These are phyloP conservation scores for Phytopythium oedochilum DNA, from an alignment of 352 stramenopile species.

Conservation along the genomic window DNA sequence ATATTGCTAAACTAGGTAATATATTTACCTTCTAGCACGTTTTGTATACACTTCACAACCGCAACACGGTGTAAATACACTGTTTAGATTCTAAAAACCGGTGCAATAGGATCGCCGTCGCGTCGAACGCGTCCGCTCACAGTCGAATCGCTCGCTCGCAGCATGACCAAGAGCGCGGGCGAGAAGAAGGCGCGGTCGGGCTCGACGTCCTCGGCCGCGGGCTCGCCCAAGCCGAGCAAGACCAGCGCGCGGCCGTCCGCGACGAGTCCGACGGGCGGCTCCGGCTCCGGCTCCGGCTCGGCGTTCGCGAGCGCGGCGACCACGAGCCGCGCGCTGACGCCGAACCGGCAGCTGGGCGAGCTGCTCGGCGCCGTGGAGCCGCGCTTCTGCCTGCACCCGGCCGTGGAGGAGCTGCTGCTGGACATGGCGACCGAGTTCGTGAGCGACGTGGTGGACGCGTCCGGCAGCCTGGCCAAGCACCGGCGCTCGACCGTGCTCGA, in stretches of 20 bases:
- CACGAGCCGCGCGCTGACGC: slow-evolving; percentile 53
- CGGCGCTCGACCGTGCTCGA: slow-evolving; percentile 68
- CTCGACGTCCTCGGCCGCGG: slow-evolving; percentile 10
- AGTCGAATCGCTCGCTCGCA: too few species aligned
- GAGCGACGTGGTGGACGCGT: slow-evolving; percentile 67
- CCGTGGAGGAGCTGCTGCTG: slow-evolving; percentile 75
- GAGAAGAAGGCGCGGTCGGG: slow-evolving; percentile 15
- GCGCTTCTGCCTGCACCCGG: slow-evolving; percentile 70
- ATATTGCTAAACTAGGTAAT: too few species aligned
- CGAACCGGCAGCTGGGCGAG: slow-evolving; percentile 62
- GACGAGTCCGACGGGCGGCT: too few species aligned
- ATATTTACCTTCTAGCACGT: too few species aligned
- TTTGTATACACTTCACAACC: too few species aligned
- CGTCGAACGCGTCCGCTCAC: too few species aligned
- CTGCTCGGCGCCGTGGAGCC: slow-evolving; percentile 65
- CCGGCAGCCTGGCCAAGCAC: slow-evolving; percentile 62
- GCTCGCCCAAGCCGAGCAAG: slow-evolving; percentile 5
- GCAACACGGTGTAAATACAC: too few species aligned
- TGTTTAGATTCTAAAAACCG: too few species aligned
- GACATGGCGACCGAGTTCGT: slow-evolving; percentile 84
- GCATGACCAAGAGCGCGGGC: slow-evolving; percentile 13
- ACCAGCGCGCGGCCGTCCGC: too few species aligned
- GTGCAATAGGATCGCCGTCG: too few species aligned
- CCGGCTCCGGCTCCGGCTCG: too few species aligned
- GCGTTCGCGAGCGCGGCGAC: slow-evolving; percentile 32